Percentiles rank a stretch among this genome's conserved stretches.
phyloP scores from a whole-genome alignment of 768 basidiomycete species.

The Mycena haematopus region DNA sequence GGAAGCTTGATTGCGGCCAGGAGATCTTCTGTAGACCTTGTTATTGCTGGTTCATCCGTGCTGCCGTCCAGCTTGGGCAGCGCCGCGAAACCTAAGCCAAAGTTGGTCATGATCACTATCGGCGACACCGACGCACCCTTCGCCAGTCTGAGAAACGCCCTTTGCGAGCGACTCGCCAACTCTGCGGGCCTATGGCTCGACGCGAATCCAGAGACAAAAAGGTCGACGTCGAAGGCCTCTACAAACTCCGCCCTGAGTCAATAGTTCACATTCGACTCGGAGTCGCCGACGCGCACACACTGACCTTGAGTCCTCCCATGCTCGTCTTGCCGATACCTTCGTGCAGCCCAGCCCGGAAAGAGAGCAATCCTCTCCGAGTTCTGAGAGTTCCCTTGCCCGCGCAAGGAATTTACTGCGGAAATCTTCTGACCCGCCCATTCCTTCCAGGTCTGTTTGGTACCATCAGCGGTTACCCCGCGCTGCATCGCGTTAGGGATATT shows the following conservation, averaged over 20 bases:
- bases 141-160: conserved; percentile 77
- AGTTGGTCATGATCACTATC: background rate
- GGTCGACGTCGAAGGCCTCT: conserved; percentile 72
- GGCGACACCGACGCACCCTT: conserved; percentile 56
- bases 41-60: conserved; percentile 39
- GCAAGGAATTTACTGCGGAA: conserved; percentile 29
- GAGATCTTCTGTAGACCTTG: conserved; percentile 57
- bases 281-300: no score
- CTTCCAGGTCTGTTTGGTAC: conserved; percentile 53
- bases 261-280: no score
- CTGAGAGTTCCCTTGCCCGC: conserved; percentile 22
- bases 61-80: conserved; percentile 63
- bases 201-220: conserved; percentile 82
- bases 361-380: conserved; percentile 56
- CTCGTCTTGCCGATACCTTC: conserved; percentile 46
- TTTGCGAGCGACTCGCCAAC: conserved; percentile 72
- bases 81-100: conserved; percentile 68
- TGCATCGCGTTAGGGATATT: conserved; percentile 30
- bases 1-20: conserved; percentile 55
- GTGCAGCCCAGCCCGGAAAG: conserved; percentile 85
- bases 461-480: conserved; percentile 34
- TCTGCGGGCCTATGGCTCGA: conserved; percentile 64
- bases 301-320: conserved; percentile 34
- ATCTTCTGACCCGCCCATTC: conserved; percentile 72
- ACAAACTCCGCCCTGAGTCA: background rate